phyloP scores from a whole-genome alignment of 192 early-diverging fungal genomes.

The Backusella luteola region DNA sequence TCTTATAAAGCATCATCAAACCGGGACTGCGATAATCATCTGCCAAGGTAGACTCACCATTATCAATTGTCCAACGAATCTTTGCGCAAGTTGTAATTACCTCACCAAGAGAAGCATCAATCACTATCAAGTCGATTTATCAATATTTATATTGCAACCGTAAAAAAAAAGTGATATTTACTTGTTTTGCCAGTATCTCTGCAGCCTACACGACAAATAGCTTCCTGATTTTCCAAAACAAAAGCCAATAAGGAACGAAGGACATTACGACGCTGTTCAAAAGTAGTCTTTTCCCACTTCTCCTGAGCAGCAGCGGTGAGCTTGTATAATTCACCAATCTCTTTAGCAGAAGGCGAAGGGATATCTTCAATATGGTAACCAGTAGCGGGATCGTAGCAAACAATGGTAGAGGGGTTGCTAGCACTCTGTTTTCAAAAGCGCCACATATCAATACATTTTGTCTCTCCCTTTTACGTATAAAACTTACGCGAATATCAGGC shows the following conservation, averaged over 20 bases:
- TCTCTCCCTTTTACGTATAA: background rate
- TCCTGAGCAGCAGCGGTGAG: conserved; percentile 64
- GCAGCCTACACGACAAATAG: conserved; percentile 68
- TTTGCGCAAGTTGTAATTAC: conserved; percentile 77
- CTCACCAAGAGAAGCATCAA: conserved; percentile 85
- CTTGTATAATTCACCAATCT: conserved; percentile 56
- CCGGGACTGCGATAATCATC: conserved; percentile 67
- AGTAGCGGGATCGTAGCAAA: conserved; percentile 85
- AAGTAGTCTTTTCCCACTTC: conserved; percentile 67
- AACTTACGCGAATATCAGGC: conserved; percentile 45
- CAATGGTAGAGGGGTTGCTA: conserved; percentile 54
- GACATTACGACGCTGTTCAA: conserved; percentile 69
- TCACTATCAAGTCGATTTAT: conserved; percentile 35
- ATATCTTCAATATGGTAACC: conserved; percentile 68
- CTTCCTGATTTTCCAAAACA: conserved; percentile 69
- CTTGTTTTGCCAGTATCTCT: conserved; percentile 83
- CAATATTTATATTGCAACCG: background rate
- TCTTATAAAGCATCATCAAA: conserved; percentile 74
- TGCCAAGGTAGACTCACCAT: conserved; percentile 69
- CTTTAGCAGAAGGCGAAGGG: conserved; percentile 48
- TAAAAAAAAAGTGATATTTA: conserved; percentile 12
- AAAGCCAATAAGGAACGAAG: conserved; percentile 71
- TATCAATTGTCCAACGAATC: conserved; percentile 75
- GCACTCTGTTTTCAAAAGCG: conserved; percentile 34
- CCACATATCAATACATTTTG: background rate